These are phyloP conservation scores for Rhizoclosmatium sp. DNA, from an alignment of 192 early-diverging fungal genomes.

Conservation along the genomic window DNA sequence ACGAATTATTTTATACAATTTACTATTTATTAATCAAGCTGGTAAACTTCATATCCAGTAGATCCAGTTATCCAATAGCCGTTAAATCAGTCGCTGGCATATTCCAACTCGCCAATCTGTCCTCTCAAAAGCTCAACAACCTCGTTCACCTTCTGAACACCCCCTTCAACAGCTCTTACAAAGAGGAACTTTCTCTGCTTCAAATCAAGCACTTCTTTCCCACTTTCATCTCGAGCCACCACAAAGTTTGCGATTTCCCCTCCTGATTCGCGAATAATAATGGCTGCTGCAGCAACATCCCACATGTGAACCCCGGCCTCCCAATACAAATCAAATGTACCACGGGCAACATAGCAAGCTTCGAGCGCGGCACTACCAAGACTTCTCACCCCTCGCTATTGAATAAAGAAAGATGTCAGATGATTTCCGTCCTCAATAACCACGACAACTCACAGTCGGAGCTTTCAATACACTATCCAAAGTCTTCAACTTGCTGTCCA, in stretches of 20 bases:
- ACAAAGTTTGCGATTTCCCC: constrained; percentile 72
- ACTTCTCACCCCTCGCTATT: constrained; percentile 76
- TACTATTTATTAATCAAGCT: too few relatives aligned
- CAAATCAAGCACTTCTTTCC: constrained; percentile 44
- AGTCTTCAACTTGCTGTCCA: constrained; percentile 74
- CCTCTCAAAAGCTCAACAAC: constrained; percentile 30
- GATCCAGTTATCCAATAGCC: too few relatives aligned
- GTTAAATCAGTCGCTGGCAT: constrained; percentile 39
- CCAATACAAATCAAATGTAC: constrained; percentile 88
- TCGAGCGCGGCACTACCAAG: constrained; percentile 82
- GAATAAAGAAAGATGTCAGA: constrained; percentile 12
- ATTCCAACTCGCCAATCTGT: constrained; percentile 33
- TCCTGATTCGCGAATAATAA: constrained; percentile 86
- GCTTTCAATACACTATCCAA: constrained; percentile 71
- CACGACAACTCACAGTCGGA: constrained; percentile 36
- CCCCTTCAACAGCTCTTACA: constrained; percentile 42
- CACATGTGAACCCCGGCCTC: constrained; percentile 81
- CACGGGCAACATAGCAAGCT: constrained; percentile 82
- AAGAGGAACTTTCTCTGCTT: constrained; percentile 51
- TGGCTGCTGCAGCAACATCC: constrained; percentile 90
- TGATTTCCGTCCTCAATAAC: background rate
- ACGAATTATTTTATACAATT: too few relatives aligned
- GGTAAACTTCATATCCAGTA: too few relatives aligned
- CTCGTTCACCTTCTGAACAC: constrained; percentile 14
- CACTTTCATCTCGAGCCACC: background rate